phyloP scores from a whole-genome alignment of 768 basidiomycete species.

The Mycena polygramma region DNA sequence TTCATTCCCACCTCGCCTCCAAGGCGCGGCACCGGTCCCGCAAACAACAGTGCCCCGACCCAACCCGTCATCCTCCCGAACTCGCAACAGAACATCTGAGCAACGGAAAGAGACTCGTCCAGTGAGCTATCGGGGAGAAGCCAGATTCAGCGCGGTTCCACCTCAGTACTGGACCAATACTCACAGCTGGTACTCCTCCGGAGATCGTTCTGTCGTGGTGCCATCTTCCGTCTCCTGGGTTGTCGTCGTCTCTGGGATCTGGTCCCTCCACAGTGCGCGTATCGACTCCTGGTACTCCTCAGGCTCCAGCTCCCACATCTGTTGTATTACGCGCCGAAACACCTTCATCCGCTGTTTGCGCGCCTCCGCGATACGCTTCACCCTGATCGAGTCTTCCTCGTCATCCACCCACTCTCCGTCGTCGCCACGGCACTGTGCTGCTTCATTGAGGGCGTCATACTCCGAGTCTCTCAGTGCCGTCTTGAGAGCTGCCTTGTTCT shows the following conservation, averaged over 20 bases:
- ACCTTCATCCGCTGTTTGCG: constrained; percentile 5
- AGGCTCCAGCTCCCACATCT: not conserved
- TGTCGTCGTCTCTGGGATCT: not conserved
- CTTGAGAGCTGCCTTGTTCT: not conserved
- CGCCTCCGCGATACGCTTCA: not conserved
- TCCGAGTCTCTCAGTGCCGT: not conserved
- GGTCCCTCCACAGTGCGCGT: not conserved
- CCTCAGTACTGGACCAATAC: not conserved
- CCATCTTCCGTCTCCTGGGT: not conserved
- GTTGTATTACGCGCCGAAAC: not conserved
- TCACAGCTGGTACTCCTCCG: constrained; percentile 17
- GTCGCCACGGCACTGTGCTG: not conserved
- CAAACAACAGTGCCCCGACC: constrained; percentile 1
- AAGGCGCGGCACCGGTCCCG: constrained; percentile 5
- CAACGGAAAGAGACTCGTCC: constrained; percentile 1
- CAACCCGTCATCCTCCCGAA: constrained; percentile 18
- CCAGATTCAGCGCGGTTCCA: too few species aligned
- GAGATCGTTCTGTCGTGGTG: not conserved
- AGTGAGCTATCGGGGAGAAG: constrained; percentile 1
- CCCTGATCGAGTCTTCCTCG: not conserved
- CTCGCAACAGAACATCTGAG: constrained; percentile 1
- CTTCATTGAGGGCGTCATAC: constrained; percentile 9
- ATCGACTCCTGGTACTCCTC: not conserved
- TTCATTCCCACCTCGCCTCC: constrained; percentile 11
- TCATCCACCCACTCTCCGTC: constrained; percentile 26